Percentiles rank a stretch among this genome's conserved stretches.
Evolutionary conservation across 83 land plant species (phyloP).

Genomic region (Picea abies): DNA sequence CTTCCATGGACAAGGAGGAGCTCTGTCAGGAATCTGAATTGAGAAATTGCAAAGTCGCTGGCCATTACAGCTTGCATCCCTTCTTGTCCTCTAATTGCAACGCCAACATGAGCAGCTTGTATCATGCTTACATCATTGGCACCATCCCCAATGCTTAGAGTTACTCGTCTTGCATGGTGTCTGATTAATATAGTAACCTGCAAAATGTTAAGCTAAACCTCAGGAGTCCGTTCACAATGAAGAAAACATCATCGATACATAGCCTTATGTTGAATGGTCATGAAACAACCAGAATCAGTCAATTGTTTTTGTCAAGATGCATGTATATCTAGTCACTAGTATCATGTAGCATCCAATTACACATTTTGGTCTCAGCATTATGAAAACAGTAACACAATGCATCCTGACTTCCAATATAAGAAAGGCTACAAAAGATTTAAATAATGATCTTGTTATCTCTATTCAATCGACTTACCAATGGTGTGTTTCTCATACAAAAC

Average conservation of each 20-base stretch:
- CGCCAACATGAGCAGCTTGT: conserved; percentile 39
- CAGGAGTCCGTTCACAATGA: neutral
- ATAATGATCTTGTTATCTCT: no score
- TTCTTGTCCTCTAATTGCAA: conserved; percentile 45
- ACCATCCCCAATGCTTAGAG: conserved; percentile 42
- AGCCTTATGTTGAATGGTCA: no score
- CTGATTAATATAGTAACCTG: conserved; percentile 33
- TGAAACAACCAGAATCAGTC: no score
- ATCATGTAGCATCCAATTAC: no score
- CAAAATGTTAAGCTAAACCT: conserved; percentile 4
- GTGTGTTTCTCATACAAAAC: no score
- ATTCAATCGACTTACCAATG: no score
- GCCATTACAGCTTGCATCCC: conserved; percentile 50
- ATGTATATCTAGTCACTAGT: no score
- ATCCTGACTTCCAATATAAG: no score
- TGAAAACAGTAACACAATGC: no score
- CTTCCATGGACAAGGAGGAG: conserved; percentile 40
- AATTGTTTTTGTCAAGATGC: no score
- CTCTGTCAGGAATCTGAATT: conserved; percentile 35
- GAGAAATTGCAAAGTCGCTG: conserved; percentile 41
- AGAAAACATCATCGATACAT: neutral
- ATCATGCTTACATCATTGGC: conserved; percentile 27
- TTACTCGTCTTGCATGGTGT: conserved; percentile 31
- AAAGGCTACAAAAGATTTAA: no score
- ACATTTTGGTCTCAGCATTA: no score